Base-by-base conservation (phyloP, 2,329 filamentous ascomycete species). In the Thielaviopsis populi region DNA sequence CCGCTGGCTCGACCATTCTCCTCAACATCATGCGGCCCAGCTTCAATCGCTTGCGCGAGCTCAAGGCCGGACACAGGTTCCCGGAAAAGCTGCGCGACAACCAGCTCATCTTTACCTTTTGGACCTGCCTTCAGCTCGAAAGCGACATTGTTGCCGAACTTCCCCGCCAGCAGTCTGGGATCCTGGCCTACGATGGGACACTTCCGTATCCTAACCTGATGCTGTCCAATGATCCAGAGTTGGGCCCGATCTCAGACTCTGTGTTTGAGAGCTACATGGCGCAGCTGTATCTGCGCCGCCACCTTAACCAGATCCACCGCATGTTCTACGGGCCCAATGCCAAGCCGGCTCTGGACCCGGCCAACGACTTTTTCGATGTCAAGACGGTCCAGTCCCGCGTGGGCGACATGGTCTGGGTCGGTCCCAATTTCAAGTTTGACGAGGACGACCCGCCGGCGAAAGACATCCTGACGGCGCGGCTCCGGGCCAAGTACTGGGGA, bases 401-500 rank as follows among this genome's bases (percentile, higher is more conserved):
- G 37, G 66, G 73, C 7, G 70, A 72, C 10, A 75, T 75, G 70
- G 68, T 71, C 19, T 80, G 80, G 74, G 77, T 80, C 17, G 78
- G 80, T 0, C 71, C 71, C 1, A 74, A 74, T 63, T 83, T 80
- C 69, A 72, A 71, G 70, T 92, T 81, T 74, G 74, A 80, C 1
- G 87, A 90, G 66, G 74, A 78, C 1, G 89, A 95, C 63, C 78
- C 79, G 3, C 89, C 90, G 0, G 82, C 91, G 0, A 73, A 71
- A 0, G 85, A 96, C 59, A 91, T 97, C 66, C 83, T 96, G 17
- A 79, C 83, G 13, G 92, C 92, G 40, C 83, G 94, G 24, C 78
- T 97, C 67, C 85, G 92, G 50, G 94, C 89, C 15, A 97, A 99
- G 73, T 97, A 94, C 73, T 97, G 92, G 78, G 94, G 94, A 22